Evolutionary conservation across 129 eudicot genomes (phyloP).

Genomic region (Centella asiatica): DNA sequence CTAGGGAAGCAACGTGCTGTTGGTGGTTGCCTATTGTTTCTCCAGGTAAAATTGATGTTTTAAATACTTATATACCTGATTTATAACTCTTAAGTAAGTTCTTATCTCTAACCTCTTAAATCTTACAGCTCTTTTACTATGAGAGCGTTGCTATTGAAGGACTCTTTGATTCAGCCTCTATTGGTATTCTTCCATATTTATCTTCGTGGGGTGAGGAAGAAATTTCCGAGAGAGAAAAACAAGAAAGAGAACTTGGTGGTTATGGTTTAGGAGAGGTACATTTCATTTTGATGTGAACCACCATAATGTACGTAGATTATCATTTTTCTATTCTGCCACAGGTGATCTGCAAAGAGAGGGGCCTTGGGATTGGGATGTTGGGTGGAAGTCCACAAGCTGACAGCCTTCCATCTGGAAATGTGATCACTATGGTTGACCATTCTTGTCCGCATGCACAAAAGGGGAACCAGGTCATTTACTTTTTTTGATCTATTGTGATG

Average conservation of each 20-base stretch:
- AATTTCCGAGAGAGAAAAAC: constrained; percentile 71
- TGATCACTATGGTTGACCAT: constrained; percentile 32
- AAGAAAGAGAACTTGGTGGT: constrained; percentile 74
- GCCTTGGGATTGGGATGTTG: constrained; percentile 54
- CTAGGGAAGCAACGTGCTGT: constrained; percentile 87
- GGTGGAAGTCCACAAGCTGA: constrained; percentile 35
- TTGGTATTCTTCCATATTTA: constrained; percentile 58
- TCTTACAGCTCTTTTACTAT: constrained; percentile 61
- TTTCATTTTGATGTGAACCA: constrained; percentile 1
- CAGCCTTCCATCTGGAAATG: constrained; percentile 25
- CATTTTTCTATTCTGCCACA: constrained; percentile 18
- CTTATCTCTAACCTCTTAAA: background rate
- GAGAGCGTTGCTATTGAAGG: constrained; percentile 76
- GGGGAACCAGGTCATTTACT: constrained; percentile 32
- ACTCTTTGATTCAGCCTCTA: constrained; percentile 47
- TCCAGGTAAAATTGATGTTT: constrained; percentile 62
- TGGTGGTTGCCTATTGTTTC: constrained; percentile 82
- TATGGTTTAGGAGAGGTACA: constrained; percentile 78
- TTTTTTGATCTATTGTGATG: background rate
- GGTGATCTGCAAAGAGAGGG: constrained; percentile 77
- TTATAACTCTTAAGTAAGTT: background rate
- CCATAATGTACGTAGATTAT: background rate
- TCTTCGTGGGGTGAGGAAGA: constrained; percentile 81
- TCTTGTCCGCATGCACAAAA: constrained; percentile 41
- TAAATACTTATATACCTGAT: constrained; percentile 1